Evolutionary conservation across 805 yeast species (phyloP), one percentile per base, ranked within the genome.

Genomic region (Sugiyamaella qingdaonensis): DNA sequence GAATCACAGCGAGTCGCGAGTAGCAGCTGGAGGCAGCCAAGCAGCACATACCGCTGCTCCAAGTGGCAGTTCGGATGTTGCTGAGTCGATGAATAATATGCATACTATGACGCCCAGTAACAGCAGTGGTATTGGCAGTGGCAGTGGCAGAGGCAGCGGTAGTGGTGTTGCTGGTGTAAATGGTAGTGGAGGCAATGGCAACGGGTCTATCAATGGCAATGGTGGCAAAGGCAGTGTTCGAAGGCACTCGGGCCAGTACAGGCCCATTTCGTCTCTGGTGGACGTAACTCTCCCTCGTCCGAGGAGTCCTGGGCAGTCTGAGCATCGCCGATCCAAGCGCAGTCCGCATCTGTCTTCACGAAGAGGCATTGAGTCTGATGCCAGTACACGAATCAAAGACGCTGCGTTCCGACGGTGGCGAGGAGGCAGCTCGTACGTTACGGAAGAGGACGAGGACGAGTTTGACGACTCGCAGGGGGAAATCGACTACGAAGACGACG

Each of bases 381-480:
- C 35, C 10, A 46, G 46, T 29, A 29, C 29, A 11, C 43, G 53
- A 13, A 50, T 39, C 8, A 48, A 31, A 21, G 54, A 48, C 35
- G 47, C 49, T 10, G 49, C 49, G 13, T 48, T 51, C 16, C 46
- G 57, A 11, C 46, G 57, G 10, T 50, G 52, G 46, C 24, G 57
- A 24, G 56, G 46, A 19, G 49, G 56, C 8, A 45, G 55, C 18
- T 57, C 54, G 39, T 48, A 45, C 41, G 78, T 73, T 51, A 74
- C 69, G 48, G 69, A 72, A 39, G 77, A 75, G 47, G 78, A 72
- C 29, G 72, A 68, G 36, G 68, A 65, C 43, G 73, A 66, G 43
- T 60, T 64, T 44, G 75, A 68, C 24, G 69, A 61, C 39, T 66
- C 75, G 42, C 85, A 79, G 52, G 84, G 78, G 56, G 84, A 80